A percentile compares a stretch with the other conserved stretches of the same genome.
These are phyloP conservation scores for Mallotus japonicus DNA, from an alignment of 441 rosid genomes.

Conservation along the genomic window DNA sequence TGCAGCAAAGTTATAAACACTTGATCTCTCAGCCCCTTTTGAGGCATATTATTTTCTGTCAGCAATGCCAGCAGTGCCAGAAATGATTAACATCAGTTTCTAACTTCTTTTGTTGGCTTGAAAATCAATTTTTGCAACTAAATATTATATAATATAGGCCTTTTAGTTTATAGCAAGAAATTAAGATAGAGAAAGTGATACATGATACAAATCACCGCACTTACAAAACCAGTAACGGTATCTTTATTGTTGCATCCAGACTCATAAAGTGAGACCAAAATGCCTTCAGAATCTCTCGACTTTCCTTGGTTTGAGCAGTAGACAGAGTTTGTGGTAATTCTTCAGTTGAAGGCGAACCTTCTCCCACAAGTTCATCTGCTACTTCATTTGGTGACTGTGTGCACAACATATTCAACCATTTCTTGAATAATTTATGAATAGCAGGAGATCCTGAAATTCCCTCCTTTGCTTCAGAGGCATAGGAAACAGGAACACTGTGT, in stretches of 20 bases:
- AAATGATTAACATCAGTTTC: neutral
- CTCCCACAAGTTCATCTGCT: slow-evolving; percentile 48
- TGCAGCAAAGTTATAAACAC: neutral
- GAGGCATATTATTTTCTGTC: neutral
- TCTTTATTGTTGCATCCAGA: slow-evolving; percentile 68
- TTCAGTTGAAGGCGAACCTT: slow-evolving; percentile 40
- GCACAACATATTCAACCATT: slow-evolving; percentile 70
- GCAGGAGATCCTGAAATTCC: slow-evolving; percentile 60
- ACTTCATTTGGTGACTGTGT: slow-evolving; percentile 55
- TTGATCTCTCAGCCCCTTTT: neutral
- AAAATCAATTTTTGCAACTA: neutral
- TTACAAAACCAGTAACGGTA: slow-evolving; percentile 78
- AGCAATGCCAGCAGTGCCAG: neutral
- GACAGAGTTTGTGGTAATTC: slow-evolving; percentile 33
- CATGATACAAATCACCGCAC: slow-evolving; percentile 31
- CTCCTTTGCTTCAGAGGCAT: slow-evolving; percentile 58
- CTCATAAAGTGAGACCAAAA: slow-evolving; percentile 55
- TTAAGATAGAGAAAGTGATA: neutral
- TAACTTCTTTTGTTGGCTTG: neutral
- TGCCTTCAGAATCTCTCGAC: slow-evolving; percentile 40
- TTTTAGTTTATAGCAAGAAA: neutral
- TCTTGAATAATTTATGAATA: slow-evolving; percentile 72
- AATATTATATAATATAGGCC: neutral
- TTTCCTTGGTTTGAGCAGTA: slow-evolving; percentile 32
- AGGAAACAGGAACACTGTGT: slow-evolving; percentile 56